A percentile compares a stretch with the other conserved stretches of the same genome.
These are phyloP conservation scores for Diaporthe helianthi DNA, from an alignment of 2,329 filamentous ascomycete genomes.

Conservation along the genomic window DNA sequence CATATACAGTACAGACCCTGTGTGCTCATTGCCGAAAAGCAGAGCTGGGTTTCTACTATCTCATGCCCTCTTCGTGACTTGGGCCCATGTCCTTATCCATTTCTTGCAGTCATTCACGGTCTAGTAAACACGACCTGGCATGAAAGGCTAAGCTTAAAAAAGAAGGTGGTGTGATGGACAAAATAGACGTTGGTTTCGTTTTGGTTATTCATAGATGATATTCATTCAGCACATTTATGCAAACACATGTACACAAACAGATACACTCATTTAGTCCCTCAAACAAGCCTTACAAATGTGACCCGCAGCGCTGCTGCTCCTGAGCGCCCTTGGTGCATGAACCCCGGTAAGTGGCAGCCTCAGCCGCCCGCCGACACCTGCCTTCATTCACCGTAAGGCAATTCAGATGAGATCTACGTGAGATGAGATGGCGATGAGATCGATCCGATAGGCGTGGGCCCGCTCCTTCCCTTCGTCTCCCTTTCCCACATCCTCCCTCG, in stretches of 20 bases:
- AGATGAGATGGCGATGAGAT: conserved; percentile 13
- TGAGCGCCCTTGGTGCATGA: conserved; percentile 2
- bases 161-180: not conserved
- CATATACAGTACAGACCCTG: too few species aligned
- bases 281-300: not conserved
- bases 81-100: not conserved
- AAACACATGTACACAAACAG: not conserved
- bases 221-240: conserved; percentile 8
- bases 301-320: not conserved
- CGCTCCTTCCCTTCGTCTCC: not conserved
- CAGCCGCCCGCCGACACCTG: not conserved
- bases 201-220: conserved; percentile 14
- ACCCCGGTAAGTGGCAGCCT: not conserved
- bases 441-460: not conserved
- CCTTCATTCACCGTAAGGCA: not conserved
- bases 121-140: not conserved
- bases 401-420: conserved; percentile 2
- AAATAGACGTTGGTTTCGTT: conserved; percentile 17
- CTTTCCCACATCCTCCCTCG: not conserved
- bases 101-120: not conserved
- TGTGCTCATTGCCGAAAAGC: not conserved
- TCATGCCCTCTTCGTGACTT: not conserved
- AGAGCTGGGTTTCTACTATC: not conserved
- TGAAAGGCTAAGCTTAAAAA: not conserved
- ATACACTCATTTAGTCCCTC: not conserved